These are phyloP conservation scores for Aureobasidium sp. DNA, from an alignment of 2,329 filamentous ascomycete species.

Conservation along the genomic window DNA sequence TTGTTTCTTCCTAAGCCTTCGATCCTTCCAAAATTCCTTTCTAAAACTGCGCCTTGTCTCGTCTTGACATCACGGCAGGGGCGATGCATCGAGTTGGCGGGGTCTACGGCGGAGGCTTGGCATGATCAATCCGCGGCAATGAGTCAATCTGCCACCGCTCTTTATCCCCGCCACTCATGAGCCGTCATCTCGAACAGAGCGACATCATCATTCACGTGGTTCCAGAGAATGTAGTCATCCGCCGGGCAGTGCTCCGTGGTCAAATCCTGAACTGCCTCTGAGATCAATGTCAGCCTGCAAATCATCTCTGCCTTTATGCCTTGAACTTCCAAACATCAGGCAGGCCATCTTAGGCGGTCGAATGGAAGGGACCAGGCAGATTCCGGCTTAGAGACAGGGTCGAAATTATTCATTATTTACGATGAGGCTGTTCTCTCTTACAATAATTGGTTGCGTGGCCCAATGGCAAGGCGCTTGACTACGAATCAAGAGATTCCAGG, in stretches of 20 bases:
- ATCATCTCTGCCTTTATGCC: not conserved
- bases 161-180: not conserved
- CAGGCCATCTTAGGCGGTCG: not conserved
- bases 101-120: conserved; percentile 1
- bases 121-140: not conserved
- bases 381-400: no score
- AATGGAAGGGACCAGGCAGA: no score
- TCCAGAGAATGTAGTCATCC: not conserved
- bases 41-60: conserved; percentile 7
- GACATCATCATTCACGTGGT: conserved; percentile 1
- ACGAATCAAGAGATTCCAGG: conserved; percentile 31
- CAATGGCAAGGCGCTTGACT: conserved; percentile 54
- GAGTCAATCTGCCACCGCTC: not conserved
- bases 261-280: not conserved
- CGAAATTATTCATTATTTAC: no score
- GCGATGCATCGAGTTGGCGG: not conserved
- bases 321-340: not conserved
- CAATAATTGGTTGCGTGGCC: conserved; percentile 33
- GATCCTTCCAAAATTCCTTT: conserved; percentile 1
- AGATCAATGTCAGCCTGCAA: not conserved
- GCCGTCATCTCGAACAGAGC: not conserved
- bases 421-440: not conserved
- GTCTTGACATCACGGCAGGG: conserved; percentile 3
- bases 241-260: not conserved
- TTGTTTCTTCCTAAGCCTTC: conserved; percentile 1